Base-by-base conservation (phyloP, 176 grass and related monocot genomes). In the Areca catechu region DNA sequence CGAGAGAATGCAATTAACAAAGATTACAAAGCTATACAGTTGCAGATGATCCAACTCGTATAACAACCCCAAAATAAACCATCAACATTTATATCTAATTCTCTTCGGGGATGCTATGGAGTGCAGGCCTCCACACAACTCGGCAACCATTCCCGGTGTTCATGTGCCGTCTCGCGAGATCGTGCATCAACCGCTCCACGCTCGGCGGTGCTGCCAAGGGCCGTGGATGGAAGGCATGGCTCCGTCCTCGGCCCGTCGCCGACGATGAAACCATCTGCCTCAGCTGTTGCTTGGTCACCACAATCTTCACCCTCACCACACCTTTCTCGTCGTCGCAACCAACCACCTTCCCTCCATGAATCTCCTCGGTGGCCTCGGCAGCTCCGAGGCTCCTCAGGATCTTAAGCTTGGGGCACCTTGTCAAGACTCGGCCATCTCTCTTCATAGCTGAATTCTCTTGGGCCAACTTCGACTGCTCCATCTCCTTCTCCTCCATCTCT, bases 51-150 rank as follows among this genome's bases (percentile, higher is more conserved):
- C 6, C 4, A 29, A 5, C 4, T 5, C 27, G 6, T 6, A 1
- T 6, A 1, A 4, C 4, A n/a, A 30, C 27, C 66, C 5, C n/a
- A 5, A 6, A 57, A 22, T 47, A 54, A 16, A 48, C 24, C 25
- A 3, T 1, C 23, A 4, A 10, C 37, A 50, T 43, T 19, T 48
- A 17, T 22, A 5, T 14, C 17, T 71, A n/a, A 22, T 24, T 59
- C 56, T 76, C 56, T 27, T 76, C 74, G 3, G 49, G 74, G 49
- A 76, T 76, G 19, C 64, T 76, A 20, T 60, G 65, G 48, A 76
- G 74, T 1, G 3, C 19, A 0, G 74, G 74, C 56, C 17, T 60
- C 74, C 74, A 76, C 48, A 64, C n/a, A 1, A 30, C 53, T 17
- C 16, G 23, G 0, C 30, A 18, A 2, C 56, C 24, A 16, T 20